Evolutionary conservation across 371 early-diverging fungal species (phyloP), one percentile per base, ranked within the genome.

Genomic region (Lichtheimia ornata): DNA sequence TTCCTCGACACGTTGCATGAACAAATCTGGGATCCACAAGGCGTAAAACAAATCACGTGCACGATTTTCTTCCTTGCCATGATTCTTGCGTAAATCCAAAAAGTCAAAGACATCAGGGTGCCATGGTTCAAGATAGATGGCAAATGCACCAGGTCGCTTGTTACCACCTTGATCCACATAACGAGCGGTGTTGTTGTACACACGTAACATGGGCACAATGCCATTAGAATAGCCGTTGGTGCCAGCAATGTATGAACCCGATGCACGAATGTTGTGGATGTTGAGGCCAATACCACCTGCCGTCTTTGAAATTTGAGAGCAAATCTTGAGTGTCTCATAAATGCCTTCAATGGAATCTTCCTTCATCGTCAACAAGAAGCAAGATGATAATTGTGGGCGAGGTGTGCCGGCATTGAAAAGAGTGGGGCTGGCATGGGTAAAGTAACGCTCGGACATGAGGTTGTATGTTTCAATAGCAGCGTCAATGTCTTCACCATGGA

Each of bases 141-240:
- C 99, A 79, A 99, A 98, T 6, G 98, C 96, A n/a, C 99, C 98
- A 3, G 98, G 97, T 22, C 99, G 90, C 84, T 98, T 99, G 82
- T 97, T 98, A 47, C 99, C 99, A 53, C 99, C 99, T 77, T 99
- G 99, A 73, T 98, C 97, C 17, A 99, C 97, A 72, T 98, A 99
- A 54, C 97, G 92, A 13, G 97, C 97, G 2, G 99, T 99, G 67
- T 96, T 96, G 83, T 99, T 98, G 76, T 92, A 98, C 2, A 99
- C 98, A 53, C 97, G 91, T 42, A 99, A 86, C 96, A 99, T 97
- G 20, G 99, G 99, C 50, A 99, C 88, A 54, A 99, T 88, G 7
- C 99, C 99, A 70, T 98, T 97, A 27, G 99, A 97, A 59, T 90
- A 85, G 53, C 99, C 99, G 73, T 99, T 98, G 56, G 99, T 98